Conservation (phyloP, 768 basidiomycete species). For the Tephrocybe sp. region DNA sequence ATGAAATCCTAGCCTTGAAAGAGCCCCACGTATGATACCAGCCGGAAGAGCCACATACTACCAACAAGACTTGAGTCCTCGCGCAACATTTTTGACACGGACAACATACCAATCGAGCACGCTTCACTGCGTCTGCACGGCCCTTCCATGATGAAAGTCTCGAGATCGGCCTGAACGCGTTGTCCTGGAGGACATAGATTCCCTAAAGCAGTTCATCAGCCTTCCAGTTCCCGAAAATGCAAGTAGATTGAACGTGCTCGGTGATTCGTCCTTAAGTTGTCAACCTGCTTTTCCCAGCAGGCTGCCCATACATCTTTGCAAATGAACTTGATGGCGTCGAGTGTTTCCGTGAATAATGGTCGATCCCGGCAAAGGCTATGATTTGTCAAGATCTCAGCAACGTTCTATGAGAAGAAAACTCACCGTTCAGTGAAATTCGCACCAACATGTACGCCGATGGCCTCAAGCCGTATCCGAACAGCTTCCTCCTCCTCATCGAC, state of each 20-base stretch:
- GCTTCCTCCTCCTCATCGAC: constrained; percentile 76
- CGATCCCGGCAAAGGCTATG: constrained; percentile 74
- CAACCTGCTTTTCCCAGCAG: constrained; percentile 94
- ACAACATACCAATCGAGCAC: constrained; percentile 64
- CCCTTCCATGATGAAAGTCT: constrained; percentile 83
- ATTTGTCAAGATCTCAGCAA: not conserved
- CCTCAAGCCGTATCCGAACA: constrained; percentile 67
- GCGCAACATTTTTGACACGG: not conserved
- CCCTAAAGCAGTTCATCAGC: constrained; percentile 49
- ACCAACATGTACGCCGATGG: constrained; percentile 85
- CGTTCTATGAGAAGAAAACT: constrained; percentile 17
- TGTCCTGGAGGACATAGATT: constrained; percentile 92
- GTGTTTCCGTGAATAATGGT: constrained; percentile 74
- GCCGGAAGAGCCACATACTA: constrained; percentile 83
- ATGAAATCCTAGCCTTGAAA: constrained; percentile 75
- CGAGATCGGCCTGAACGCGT: constrained; percentile 81
- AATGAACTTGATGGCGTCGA: constrained; percentile 92
- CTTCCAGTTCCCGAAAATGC: not conserved
- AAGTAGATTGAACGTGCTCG: constrained; percentile 51
- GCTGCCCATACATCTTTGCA: constrained; percentile 96
- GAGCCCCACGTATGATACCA: constrained; percentile 82
- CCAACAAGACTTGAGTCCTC: not conserved
- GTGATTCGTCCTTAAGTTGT: constrained; percentile 94
- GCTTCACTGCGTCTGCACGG: constrained; percentile 66
- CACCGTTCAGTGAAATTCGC: constrained; percentile 86